Base-by-base conservation (phyloP, 2,329 filamentous ascomycete species). In the Botrytis squamosa region DNA sequence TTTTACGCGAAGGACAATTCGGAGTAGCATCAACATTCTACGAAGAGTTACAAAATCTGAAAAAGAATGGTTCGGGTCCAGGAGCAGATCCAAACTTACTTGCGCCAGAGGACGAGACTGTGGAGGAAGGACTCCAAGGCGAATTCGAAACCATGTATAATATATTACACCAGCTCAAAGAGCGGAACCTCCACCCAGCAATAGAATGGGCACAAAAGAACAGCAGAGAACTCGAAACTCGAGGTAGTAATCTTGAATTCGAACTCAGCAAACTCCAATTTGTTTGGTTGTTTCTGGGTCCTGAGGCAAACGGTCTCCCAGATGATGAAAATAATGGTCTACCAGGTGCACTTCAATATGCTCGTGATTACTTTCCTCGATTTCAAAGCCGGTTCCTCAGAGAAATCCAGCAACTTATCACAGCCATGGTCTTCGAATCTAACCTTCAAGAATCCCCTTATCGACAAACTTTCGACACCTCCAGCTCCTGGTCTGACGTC, bases 1-100 rank as follows among this genome's bases (percentile, higher is more conserved):
- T 99, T 36, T 88, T 99, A 57, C 93, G 96, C 59, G 95, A 98
- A 84, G 96, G 96, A 67, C 93, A 97, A 81, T 99, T 99, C 82
- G 88, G 87, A 36, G 95, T 97, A 3, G 95, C 95, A 20, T 90
- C 91, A 25, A 94, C 91, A 1, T 98, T 99, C 78, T 89, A 97
- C 67, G 85, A 88, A 22, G 96, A 98, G 85, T 89, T 88, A 44
- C 83, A 85, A 71, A 81, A 84, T 38, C 83, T 85, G 74, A 84
- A 85, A 57, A 82, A 83, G 81, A 69, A 78, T 80, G 18, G 36
- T 75, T 79, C 82, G 74, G 77, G 80, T 63, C 73, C 80, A 74
- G 76, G 79, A 64, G 57, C 79, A 67, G 40, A 82, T 40, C 3
- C n/a, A 16, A 40, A 40, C 4, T 44, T n/a, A 16, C 29, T 70